Percentiles rank a stretch among this genome's conserved stretches.
Conservation (phyloP, 306 rosid species). For the Fragaria vesca region DNA sequence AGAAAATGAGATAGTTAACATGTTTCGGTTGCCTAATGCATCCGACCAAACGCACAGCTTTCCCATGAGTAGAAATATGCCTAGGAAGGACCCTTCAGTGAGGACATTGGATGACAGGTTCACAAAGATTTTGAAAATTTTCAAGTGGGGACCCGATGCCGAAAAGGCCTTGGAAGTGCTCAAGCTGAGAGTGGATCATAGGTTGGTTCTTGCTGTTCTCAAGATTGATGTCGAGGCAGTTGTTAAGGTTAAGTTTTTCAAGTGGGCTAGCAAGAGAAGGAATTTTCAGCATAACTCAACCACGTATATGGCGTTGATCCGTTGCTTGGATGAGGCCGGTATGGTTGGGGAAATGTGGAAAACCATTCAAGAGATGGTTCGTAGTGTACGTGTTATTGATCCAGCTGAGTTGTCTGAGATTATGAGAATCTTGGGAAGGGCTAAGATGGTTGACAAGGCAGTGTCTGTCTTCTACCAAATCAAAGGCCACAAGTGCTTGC, state of each 20-base stretch:
- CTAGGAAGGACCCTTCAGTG: slow-evolving; percentile 50
- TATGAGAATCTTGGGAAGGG: slow-evolving; percentile 68
- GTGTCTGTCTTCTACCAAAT: slow-evolving; percentile 72
- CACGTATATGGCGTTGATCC: slow-evolving; percentile 68
- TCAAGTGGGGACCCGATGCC: slow-evolving; percentile 95
- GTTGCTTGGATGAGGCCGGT: slow-evolving; percentile 64
- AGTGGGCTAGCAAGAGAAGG: slow-evolving; percentile 84
- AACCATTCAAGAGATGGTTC: slow-evolving; percentile 77
- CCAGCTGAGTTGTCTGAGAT: slow-evolving; percentile 70
- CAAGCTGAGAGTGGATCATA: slow-evolving; percentile 72
- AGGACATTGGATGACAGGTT: slow-evolving; percentile 79
- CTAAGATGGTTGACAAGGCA: slow-evolving; percentile 84
- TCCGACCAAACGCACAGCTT: slow-evolving; percentile 29
- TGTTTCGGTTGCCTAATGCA: slow-evolving; percentile 59
- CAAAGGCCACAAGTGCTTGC: slow-evolving; percentile 72
- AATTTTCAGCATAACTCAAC: slow-evolving; percentile 65
- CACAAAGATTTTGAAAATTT: slow-evolving; percentile 81
- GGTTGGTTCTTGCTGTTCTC: slow-evolving; percentile 73
- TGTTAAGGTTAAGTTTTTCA: slow-evolving; percentile 81
- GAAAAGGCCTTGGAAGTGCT: slow-evolving; percentile 92
- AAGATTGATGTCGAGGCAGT: slow-evolving; percentile 71
- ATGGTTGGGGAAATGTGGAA: slow-evolving; percentile 72
- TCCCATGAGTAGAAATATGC: slow-evolving; percentile 33
- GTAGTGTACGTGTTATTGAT: slow-evolving; percentile 44
- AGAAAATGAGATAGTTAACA: slow-evolving; percentile 76